Percentiles rank a stretch among this genome's conserved stretches.
phyloP scores from a whole-genome alignment of 495 filamentous ascomycete genomes.

The Tricharina praecox region DNA sequence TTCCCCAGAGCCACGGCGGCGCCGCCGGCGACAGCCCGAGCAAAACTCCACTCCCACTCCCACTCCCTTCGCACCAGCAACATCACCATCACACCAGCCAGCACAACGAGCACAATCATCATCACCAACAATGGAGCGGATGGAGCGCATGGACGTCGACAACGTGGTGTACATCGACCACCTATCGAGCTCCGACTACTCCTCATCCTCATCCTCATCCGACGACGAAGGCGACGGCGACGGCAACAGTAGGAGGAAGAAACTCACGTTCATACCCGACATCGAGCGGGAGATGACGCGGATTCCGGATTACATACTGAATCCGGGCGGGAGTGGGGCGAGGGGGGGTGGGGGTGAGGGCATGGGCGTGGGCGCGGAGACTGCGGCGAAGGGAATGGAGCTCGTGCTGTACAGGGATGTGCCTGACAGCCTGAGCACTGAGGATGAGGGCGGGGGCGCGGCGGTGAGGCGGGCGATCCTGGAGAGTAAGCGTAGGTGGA shows the following conservation, averaged over 20 bases:
- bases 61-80: conserved; percentile 23
- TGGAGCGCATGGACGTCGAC: conserved; percentile 71
- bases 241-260: conserved; percentile 29
- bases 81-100: too few relatives aligned
- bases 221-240: conserved; percentile 28
- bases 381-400: conserved; percentile 29
- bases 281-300: conserved; percentile 61
- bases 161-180: conserved; percentile 84
- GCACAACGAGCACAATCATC: too few relatives aligned
- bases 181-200: conserved; percentile 43
- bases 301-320: conserved; percentile 37
- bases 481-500: conserved; percentile 54
- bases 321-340: background rate
- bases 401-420: conserved; percentile 70
- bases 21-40: conserved; percentile 17
- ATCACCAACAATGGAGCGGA: too few relatives aligned
- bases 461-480: conserved; percentile 72
- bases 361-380: background rate
- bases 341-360: too few relatives aligned
- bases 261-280: conserved; percentile 62
- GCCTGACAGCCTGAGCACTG: conserved; percentile 57
- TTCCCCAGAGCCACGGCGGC: conserved; percentile 6
- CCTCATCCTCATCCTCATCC: background rate
- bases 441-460: conserved; percentile 60
- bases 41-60: conserved; percentile 5